These are phyloP conservation scores for Discostella stelligeroides DNA, from an alignment of 108 stramenopile genomes.

Conservation along the genomic window DNA sequence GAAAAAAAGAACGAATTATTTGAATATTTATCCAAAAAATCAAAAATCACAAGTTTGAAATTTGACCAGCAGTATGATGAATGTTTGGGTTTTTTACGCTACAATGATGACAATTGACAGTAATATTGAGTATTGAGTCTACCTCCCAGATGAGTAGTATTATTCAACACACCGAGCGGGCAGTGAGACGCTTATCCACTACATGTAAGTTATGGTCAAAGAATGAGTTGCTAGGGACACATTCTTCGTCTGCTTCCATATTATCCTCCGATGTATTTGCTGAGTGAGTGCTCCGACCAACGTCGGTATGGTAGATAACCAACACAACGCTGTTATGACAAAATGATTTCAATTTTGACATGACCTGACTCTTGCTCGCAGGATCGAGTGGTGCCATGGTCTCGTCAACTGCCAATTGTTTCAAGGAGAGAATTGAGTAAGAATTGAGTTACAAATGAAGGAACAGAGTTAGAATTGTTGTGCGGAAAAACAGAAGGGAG, in stretches of 20 bases:
- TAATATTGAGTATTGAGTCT: no score
- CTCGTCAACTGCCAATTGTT: slow-evolving; percentile 63
- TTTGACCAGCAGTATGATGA: no score
- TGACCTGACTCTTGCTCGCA: slow-evolving; percentile 74
- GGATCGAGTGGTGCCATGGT: slow-evolving; percentile 91
- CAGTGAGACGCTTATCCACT: slow-evolving; percentile 60
- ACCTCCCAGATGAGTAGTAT: no score
- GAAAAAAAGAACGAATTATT: no score
- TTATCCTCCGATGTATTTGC: neutral
- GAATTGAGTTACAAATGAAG: neutral
- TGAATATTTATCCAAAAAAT: no score
- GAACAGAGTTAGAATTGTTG: no score
- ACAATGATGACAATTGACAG: no score
- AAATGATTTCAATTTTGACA: slow-evolving; percentile 80
- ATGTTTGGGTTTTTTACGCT: no score
- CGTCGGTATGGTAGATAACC: slow-evolving; percentile 93
- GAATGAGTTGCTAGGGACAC: slow-evolving; percentile 84
- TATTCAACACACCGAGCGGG: slow-evolving; percentile 67
- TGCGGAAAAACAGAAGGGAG: no score
- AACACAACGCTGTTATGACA: slow-evolving; percentile 77
- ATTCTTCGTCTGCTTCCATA: slow-evolving; percentile 43
- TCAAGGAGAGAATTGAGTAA: neutral
- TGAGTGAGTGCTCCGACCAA: slow-evolving; percentile 40
- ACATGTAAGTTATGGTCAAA: slow-evolving; percentile 88
- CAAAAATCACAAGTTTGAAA: no score